Conservation (phyloP, 305 asterid species). For the Plantago coronopus region DNA sequence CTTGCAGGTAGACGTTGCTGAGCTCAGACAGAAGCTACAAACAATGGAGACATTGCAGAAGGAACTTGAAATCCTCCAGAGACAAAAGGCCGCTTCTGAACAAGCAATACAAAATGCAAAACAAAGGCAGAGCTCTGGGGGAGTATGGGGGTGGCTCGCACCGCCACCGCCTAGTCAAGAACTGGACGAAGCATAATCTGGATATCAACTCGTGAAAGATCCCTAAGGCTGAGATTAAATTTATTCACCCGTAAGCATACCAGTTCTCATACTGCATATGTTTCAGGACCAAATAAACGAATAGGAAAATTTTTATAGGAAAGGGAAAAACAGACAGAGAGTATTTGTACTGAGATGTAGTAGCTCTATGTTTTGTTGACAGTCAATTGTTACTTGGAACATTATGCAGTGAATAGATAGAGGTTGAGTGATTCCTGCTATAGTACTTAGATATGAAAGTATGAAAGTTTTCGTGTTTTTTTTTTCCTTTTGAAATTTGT, state of each 20-base stretch:
- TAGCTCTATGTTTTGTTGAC: not conserved
- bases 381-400: not conserved
- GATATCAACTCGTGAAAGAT: conserved; percentile 20
- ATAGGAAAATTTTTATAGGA: conserved; percentile 24
- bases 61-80: conserved; percentile 89
- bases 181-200: conserved; percentile 36
- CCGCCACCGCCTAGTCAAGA: conserved; percentile 62
- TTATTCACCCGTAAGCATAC: conserved; percentile 28
- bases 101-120: conserved; percentile 71
- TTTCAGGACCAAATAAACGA: conserved; percentile 35
- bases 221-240: conserved; percentile 18
- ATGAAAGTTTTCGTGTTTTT: too few species aligned
- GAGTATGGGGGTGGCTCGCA: conserved; percentile 99
- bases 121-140: conserved; percentile 70
- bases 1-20: conserved; percentile 90
- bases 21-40: conserved; percentile 88
- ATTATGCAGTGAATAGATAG: not conserved
- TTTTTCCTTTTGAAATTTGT: too few species aligned
- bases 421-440: not conserved
- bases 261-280: conserved; percentile 26
- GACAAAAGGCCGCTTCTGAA: conserved; percentile 96
- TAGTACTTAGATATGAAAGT: not conserved
- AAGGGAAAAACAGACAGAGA: conserved; percentile 14
- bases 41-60: conserved; percentile 71
- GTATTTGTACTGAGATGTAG: not conserved